phyloP scores from a whole-genome alignment of 352 stramenopile species.

The Salisapilia sapeloensis region DNA sequence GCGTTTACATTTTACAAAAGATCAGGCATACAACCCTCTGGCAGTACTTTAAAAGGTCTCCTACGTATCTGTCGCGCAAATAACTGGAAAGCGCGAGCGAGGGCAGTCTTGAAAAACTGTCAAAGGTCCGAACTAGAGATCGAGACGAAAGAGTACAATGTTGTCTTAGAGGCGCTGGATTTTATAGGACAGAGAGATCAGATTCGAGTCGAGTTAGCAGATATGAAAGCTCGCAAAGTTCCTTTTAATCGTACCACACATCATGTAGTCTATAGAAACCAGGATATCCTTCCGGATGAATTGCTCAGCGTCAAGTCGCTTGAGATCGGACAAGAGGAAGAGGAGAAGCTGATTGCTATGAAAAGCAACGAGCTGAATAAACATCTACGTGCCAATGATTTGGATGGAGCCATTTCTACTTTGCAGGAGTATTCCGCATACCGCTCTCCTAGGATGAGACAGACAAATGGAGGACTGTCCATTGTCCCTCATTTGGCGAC shows the following conservation, averaged over 20 bases:
- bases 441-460: conserved; percentile 36
- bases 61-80: conserved; percentile 52
- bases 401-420: too few species aligned
- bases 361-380: too few species aligned
- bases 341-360: too few species aligned
- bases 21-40: conserved; percentile 62
- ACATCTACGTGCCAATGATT: too few species aligned
- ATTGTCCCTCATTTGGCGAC: conserved; percentile 18
- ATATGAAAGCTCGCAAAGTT: conserved; percentile 44
- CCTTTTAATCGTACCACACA: too few species aligned
- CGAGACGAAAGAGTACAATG: conserved; percentile 54
- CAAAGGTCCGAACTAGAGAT: conserved; percentile 55
- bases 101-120: conserved; percentile 56
- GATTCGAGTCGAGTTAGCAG: conserved; percentile 29
- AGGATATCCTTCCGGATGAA: too few species aligned
- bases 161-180: conserved; percentile 50
- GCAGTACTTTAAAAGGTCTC: conserved; percentile 45
- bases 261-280: too few species aligned
- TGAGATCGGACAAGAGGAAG: too few species aligned
- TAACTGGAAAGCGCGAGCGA: conserved; percentile 45
- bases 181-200: conserved; percentile 48
- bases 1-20: conserved; percentile 68
- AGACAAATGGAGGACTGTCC: conserved; percentile 11
- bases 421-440: too few species aligned
- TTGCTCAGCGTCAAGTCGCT: too few species aligned